Evolutionary conservation across 2,329 filamentous ascomycete genomes (phyloP), one percentile per base, ranked within the genome.

Genomic region (Herpotrichia juniperi): DNA sequence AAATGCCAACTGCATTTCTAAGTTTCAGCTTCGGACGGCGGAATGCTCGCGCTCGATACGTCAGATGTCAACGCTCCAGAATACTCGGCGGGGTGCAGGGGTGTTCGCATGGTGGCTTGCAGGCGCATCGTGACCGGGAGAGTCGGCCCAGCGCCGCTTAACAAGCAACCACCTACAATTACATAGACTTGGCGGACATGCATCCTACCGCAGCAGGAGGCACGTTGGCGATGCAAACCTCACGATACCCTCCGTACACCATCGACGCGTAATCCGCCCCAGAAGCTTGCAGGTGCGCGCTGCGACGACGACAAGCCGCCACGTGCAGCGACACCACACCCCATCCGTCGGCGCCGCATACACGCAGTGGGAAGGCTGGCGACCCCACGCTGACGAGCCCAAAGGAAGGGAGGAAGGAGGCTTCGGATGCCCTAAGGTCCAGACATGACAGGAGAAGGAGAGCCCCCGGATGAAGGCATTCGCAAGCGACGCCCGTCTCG

Each of bases 371-470:
- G n/a, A n/a, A n/a, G n/a, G n/a, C n/a, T n/a, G n/a, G n/a, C n/a
- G 28, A 8, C n/a, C 28, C 9, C 9, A 31, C n/a, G 28, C 28
- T 9, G n/a, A 8, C 28, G 28, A n/a, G 28, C n/a, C 28, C 9
- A 9, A n/a, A 31, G 17, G 34, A 39, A 19, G 9, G 40, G 25
- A 26, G n/a, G 25, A 16, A 43, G 19, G 28, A 30, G 4, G 24
- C 21, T 26, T n/a, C 62, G 56, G 46, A 71, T 71, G 67, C 49
- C 50, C 51, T 42, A n/a, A n/a, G n/a, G n/a, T n/a, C 37, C 53
- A 24, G 49, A 17, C 37, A 72, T 73, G 70, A 56, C 67, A 30
- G 59, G 50, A 45, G 61, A 56, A 48, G 69, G 63, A 57, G 63
- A 66, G 19, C 57, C 51, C 42, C 62, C 63, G 28, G 45, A 50